phyloP scores from a whole-genome alignment of 257 asterid species.

The Solanum corneliomulleri region DNA sequence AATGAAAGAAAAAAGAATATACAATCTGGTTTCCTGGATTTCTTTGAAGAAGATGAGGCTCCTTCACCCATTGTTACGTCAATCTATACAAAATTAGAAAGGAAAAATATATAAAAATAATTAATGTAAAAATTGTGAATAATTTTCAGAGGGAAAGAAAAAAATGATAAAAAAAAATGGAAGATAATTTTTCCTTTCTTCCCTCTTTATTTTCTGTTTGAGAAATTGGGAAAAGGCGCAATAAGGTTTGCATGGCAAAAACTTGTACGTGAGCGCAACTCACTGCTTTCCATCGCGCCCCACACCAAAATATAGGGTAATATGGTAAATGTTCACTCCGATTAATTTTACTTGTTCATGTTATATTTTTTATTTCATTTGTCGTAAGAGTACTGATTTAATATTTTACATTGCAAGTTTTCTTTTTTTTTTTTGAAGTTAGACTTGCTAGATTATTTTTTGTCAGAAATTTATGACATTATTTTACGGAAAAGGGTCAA shows the following conservation, averaged over 20 bases:
- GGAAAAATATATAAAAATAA: not conserved
- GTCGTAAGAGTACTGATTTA: not conserved
- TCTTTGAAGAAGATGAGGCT: conserved; percentile 11
- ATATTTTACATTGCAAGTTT: too few species aligned
- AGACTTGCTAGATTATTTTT: too few species aligned
- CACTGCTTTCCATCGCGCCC: not conserved
- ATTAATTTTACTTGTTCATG: not conserved
- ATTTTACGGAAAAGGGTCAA: too few species aligned
- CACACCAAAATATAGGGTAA: not conserved
- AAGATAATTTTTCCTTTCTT: not conserved
- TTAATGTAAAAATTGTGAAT: not conserved
- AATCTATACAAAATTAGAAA: not conserved
- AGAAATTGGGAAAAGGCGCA: not conserved
- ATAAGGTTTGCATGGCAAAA: not conserved
- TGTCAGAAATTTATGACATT: too few species aligned
- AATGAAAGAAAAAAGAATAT: not conserved
- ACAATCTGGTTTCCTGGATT: conserved; percentile 29
- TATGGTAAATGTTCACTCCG: not conserved
- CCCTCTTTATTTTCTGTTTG: not conserved
- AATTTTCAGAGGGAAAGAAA: not conserved
- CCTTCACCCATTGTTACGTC: conserved; percentile 17
- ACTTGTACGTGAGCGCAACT: not conserved
- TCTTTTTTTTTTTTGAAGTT: not conserved
- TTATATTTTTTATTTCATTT: too few species aligned
- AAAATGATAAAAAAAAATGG: not conserved